Conservation (phyloP, 805 yeast genomes). For the Vanderwaltozyma tropicalis region DNA sequence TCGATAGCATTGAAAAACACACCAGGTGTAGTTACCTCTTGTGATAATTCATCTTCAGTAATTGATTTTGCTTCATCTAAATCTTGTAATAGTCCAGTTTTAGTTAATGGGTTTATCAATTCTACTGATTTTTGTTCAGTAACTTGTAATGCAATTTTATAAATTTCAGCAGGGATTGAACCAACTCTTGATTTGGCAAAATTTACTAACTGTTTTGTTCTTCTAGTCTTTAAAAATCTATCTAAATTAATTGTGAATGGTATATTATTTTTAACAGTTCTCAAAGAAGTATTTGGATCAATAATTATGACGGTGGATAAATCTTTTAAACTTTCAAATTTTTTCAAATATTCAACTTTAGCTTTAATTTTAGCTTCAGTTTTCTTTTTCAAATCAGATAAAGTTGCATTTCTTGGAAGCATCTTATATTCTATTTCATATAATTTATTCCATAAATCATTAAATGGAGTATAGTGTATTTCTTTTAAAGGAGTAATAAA, state of each 20-base stretch:
- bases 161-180: constrained; percentile 51
- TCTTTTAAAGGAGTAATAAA: constrained; percentile 41
- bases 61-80: constrained; percentile 30
- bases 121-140: constrained; percentile 49
- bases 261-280: constrained; percentile 38
- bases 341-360: constrained; percentile 29
- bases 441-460: constrained; percentile 32
- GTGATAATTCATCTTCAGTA: constrained; percentile 16
- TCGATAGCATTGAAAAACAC: constrained; percentile 36
- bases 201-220: constrained; percentile 53
- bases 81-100: constrained; percentile 44
- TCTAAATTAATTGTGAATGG: constrained; percentile 53
- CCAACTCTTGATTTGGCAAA: constrained; percentile 66
- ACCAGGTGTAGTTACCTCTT: constrained; percentile 29
- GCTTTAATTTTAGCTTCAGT: constrained; percentile 50
- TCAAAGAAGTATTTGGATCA: constrained; percentile 29
- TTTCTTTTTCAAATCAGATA: constrained; percentile 46
- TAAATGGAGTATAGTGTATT: constrained; percentile 28
- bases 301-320: constrained; percentile 18
- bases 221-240: constrained; percentile 54
- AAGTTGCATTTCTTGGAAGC: constrained; percentile 31
- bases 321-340: constrained; percentile 23
- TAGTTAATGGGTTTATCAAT: constrained; percentile 30
- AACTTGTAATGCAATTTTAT: constrained; percentile 42
- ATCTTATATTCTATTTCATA: constrained; percentile 32